Base-by-base conservation (phyloP, 495 filamentous ascomycete genomes). In the Neurospora cerealis region DNA sequence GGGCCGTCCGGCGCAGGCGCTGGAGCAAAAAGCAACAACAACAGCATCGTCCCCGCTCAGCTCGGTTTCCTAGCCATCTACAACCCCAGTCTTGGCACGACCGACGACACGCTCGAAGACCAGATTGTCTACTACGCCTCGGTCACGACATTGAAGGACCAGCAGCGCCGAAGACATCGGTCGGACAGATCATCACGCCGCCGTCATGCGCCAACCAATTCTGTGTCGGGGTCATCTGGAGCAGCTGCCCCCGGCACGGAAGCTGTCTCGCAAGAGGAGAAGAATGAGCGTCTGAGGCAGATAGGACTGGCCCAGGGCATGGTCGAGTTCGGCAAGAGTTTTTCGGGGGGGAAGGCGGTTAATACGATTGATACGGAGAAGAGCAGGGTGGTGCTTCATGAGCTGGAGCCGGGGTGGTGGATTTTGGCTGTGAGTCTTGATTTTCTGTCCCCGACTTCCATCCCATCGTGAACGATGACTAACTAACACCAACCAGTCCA, bases 281-380 rank as follows among this genome's bases (percentile, higher is more conserved):
- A 86, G 74, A 97, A 98, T 80, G 91, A 95, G 83, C 91, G 88
- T 75, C 82, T 98, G 78, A 88, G 96, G 74, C 93, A 97, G 83
- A 93, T 99, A 80, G 96, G 96, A n/a, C 88, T 99, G 75, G 96
- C 96, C 71, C 96, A 99, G 85, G 96, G 94, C 71, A 97, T 98
- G 89, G 93, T 97, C 73, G 92, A 91, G 81, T 98, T 99, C 83
- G 92, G 93, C 75, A 92, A 91, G 75, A 92, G 90, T 75, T 98
- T 98, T 79, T 93, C 94, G 7, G 87, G 87, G 73, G 92, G 89
- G 40, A 85, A 90, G 74, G 80, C 93, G 19, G 85, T 98, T 19
- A 93, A 96, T 75, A 91, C 90, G 37, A 89, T 98, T 75, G 96
- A 98, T 79, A 99, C 96, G 0, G 92, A 97, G 76, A 94, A 92